Evolutionary conservation across 768 basidiomycete genomes (phyloP).

Genomic region (button mushroom (Agaricus bisporus)): DNA sequence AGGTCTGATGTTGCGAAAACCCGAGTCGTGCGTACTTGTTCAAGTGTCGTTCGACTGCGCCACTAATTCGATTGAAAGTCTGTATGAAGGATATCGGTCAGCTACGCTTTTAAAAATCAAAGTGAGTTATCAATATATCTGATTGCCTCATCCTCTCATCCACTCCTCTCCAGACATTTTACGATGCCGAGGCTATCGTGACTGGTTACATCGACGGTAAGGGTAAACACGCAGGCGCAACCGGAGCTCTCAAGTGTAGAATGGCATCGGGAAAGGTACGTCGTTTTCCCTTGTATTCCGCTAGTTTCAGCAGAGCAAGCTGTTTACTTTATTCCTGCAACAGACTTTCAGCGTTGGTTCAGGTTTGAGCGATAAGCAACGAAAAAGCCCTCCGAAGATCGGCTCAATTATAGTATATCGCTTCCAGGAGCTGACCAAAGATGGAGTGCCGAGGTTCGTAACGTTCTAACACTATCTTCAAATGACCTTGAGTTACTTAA

Average conservation of each 20-base stretch:
- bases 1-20: conserved; percentile 50
- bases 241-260: conserved; percentile 47
- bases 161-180: conserved; percentile 36
- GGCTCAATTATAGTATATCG: conserved; percentile 52
- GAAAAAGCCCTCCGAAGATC: conserved; percentile 47
- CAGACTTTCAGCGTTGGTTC: conserved; percentile 54
- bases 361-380: conserved; percentile 47
- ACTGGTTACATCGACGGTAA: conserved; percentile 52
- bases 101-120: conserved; percentile 50
- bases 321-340: no score
- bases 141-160: not conserved
- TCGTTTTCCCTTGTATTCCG: not conserved
- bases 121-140: conserved; percentile 16
- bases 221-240: conserved; percentile 42
- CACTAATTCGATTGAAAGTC: not conserved
- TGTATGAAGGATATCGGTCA: conserved; percentile 45
- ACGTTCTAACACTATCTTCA: not conserved
- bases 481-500: not conserved
- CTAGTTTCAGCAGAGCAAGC: not conserved
- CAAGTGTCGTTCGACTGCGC: not conserved
- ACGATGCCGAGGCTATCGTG: conserved; percentile 54
- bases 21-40: conserved; percentile 35
- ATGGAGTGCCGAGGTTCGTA: conserved; percentile 48
- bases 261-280: conserved; percentile 57
- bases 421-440: conserved; percentile 53